Conservation (phyloP, 805 yeast genomes). For the Debaryomyces maramus region DNA sequence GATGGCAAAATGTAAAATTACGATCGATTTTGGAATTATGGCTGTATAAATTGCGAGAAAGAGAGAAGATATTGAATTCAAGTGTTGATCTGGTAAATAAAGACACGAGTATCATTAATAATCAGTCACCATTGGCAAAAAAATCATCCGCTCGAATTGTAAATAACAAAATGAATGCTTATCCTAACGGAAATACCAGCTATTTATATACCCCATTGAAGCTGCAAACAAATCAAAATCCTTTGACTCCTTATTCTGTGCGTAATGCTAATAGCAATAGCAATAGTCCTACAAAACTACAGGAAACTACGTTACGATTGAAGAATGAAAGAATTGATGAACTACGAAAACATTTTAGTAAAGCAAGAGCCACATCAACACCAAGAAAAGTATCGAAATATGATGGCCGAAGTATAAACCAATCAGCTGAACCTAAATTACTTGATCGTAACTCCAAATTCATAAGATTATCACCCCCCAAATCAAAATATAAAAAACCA, state of each 20-base stretch:
- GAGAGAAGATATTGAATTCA: conserved; percentile 1
- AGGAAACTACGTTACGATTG: conserved; percentile 39
- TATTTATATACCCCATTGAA: conserved; percentile 39
- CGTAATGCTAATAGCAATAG: conserved; percentile 14
- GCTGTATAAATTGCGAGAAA: conserved; percentile 26
- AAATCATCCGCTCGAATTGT: conserved; percentile 13
- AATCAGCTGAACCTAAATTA: not conserved
- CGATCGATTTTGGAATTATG: conserved; percentile 39
- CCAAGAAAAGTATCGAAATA: conserved; percentile 6
- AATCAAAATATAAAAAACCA: conserved; percentile 2
- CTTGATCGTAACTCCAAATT: conserved; percentile 3
- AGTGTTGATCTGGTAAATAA: conserved; percentile 12
- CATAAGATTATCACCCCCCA: conserved; percentile 12
- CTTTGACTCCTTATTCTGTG: conserved; percentile 20
- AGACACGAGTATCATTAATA: conserved; percentile 23
- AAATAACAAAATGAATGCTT: not conserved
- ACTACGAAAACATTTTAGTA: conserved; percentile 31
- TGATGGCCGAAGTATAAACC: no score
- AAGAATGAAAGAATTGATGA: conserved; percentile 35
- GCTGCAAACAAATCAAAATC: conserved; percentile 16
- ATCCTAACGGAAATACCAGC: conserved; percentile 12
- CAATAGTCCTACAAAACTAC: conserved; percentile 36
- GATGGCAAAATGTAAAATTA: conserved; percentile 30
- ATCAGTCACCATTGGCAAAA: conserved; percentile 34
- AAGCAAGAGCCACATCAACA: conserved; percentile 19